Evolutionary conservation across 495 filamentous ascomycete genomes (phyloP).

Genomic region (Copromyces sp.): DNA sequence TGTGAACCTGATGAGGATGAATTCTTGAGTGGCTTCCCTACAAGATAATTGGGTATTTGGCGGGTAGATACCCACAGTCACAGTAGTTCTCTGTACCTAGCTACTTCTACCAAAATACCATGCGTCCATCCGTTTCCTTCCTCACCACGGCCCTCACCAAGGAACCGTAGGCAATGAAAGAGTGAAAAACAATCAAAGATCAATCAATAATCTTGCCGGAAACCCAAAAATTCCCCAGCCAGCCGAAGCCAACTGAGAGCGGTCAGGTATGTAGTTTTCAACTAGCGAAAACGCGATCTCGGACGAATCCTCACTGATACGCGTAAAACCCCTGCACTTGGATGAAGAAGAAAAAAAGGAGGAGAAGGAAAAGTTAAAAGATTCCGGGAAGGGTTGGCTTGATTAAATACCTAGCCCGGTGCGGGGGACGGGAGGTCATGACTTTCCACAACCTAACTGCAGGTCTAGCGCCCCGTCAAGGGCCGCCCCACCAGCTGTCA

Average conservation of each 20-base stretch:
- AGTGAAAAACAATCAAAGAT: background rate
- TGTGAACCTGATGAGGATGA: too few relatives aligned
- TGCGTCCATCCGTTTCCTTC: constrained; percentile 5
- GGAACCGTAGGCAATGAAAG: constrained; percentile 23
- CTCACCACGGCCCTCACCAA: constrained; percentile 14
- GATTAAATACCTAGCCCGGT: constrained; percentile 14
- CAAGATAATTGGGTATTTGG: background rate
- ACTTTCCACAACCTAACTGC: too few relatives aligned
- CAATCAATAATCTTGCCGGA: background rate
- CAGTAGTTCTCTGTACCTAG: background rate
- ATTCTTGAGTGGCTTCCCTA: too few relatives aligned
- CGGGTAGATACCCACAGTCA: background rate
- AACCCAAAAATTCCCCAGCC: constrained; percentile 23
- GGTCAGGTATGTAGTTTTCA: constrained; percentile 46
- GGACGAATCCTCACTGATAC: constrained; percentile 46
- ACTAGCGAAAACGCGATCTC: constrained; percentile 47
- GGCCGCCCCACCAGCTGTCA: background rate
- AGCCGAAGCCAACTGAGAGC: constrained; percentile 23
- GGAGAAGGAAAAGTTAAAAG: constrained; percentile 6
- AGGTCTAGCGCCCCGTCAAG: background rate
- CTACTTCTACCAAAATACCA: too few relatives aligned
- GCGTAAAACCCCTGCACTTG: constrained; percentile 36
- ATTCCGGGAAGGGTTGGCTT: background rate
- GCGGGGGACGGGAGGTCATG: too few relatives aligned
- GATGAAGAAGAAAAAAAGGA: constrained; percentile 21